These are phyloP conservation scores for Eimeria acervulina DNA, from an alignment of 169 alveolate genomes.

Conservation along the genomic window DNA sequence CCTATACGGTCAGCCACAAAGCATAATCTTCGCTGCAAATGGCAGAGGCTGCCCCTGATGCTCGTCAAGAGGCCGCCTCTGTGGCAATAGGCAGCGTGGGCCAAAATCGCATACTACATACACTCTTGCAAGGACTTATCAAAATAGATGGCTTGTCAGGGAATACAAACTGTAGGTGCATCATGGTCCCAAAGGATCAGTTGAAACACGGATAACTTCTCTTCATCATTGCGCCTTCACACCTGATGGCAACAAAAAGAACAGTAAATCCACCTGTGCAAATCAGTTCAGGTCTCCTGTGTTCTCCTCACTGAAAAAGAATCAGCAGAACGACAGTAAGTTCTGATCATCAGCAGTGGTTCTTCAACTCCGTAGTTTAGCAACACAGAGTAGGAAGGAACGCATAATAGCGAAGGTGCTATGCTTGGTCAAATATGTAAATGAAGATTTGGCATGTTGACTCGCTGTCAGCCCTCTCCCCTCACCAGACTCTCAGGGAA, in stretches of 20 bases:
- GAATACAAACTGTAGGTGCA: conserved; percentile 57
- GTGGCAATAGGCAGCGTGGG: conserved; percentile 40
- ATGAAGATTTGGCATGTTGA: background rate
- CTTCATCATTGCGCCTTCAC: conserved; percentile 11
- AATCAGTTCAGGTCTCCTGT: conserved; percentile 16
- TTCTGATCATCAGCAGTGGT: background rate
- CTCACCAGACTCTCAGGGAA: conserved; percentile 43
- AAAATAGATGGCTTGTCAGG: background rate
- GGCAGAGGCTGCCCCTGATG: conserved; percentile 71
- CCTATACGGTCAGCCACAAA: conserved; percentile 58
- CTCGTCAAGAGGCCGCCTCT: background rate
- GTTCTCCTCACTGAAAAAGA: conserved; percentile 22
- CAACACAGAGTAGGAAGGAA: too few species aligned
- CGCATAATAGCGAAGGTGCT: too few species aligned
- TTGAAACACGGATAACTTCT: conserved; percentile 32
- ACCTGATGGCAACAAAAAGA: too few species aligned
- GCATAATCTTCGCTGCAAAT: conserved; percentile 70
- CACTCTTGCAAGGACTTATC: background rate
- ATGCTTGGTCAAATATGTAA: too few species aligned
- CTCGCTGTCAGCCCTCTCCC: conserved; percentile 81
- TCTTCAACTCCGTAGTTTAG: too few species aligned
- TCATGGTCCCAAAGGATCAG: conserved; percentile 30
- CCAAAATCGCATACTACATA: too few species aligned
- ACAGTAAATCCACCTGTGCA: too few species aligned
- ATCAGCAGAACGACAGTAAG: conserved; percentile 53